Base-by-base conservation (phyloP, 208 protist species). In the Acanthamoeba rhysodes region DNA sequence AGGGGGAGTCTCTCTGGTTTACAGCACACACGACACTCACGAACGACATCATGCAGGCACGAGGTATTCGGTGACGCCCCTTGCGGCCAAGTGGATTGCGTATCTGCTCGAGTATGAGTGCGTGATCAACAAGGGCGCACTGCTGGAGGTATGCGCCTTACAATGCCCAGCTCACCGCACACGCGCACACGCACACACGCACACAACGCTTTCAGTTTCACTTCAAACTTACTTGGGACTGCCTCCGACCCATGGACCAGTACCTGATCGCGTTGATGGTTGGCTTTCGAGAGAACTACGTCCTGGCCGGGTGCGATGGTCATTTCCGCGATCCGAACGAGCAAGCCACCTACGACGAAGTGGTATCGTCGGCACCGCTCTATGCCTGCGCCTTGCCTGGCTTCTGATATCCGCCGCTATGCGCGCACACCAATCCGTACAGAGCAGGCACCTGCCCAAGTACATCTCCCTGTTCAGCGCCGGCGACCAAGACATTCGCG, bases 121-220 rank as follows among this genome's bases (percentile, higher is more conserved):
- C 62, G 62, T 68, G 62, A 68, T 68, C 62, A 68, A 68, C 62
- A 68, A 68, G 62, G 62, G 27, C 62, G 62, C 62, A 68, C 62
- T 68, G 62, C 20, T 68, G 62, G 62, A 68, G 62, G 62, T 68
- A 68, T 6, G 53, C 10, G 9, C 53, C 53, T 57, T 57, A 6
- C 53, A 57, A 18, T n/a, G n/a, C n/a, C n/a, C 50, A 14, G 5
- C 50, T 16, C 50, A 14, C 14, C 9, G 50, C 50, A 14, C 14
- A 57, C 50, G n/a, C n/a, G n/a, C n/a, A n/a, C n/a, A n/a, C n/a
- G n/a, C n/a, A n/a, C n/a, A n/a, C n/a, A n/a, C n/a, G n/a, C n/a
- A n/a, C n/a, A n/a, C n/a, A n/a, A n/a, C n/a, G n/a, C n/a, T n/a
- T n/a, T n/a, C n/a, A n/a, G n/a, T n/a, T n/a, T n/a, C n/a, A n/a